Base-by-base conservation (phyloP, 2,329 filamentous ascomycete genomes). In the Aspergillus glaucus region DNA sequence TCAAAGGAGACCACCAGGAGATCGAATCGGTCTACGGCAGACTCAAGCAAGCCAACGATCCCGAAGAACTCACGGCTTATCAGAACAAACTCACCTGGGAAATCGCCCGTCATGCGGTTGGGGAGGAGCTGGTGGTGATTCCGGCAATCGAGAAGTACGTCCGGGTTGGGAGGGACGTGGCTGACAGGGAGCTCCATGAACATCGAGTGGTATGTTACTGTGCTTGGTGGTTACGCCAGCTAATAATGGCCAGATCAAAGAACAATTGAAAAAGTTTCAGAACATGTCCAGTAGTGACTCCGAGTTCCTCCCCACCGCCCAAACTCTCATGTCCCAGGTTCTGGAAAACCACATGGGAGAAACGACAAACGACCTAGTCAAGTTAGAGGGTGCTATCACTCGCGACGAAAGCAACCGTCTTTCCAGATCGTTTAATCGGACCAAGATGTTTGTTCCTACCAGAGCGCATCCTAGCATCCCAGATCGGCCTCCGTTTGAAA, bases 401-500 rank as follows among this genome's bases (percentile, higher is more conserved):
- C 36, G 43, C 1, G 48, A 63, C 0, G 65, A 70, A 4, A 73
- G 70, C 0, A 59, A 70, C 21, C 47, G 56, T 1, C 51, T 78
- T 41, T 69, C 72, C 2, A 65, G 55, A 5, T 73, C 65, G 15
- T 81, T 82, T 51, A 63, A 56, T 2, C 68, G 75, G 2, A 81
- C 78, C 6, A 82, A 82, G 64, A 62, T 64, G 22, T 77, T 82
- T 55, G 73, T 76, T 1, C 79, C 79, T 1, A 65, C 75, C 1
- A 71, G 75, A 21, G 75, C 72, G 32, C 79, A 81, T 59, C 77
- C 77, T 0, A 65, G 57, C n/a, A 70, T 74, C 2, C 75, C 75
- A 0, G 71, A 79, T 51, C 72, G 73, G 32, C 78, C 78, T 2
- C 77, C 76, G 0, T 82, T 80, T 50, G 79, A 83, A 68, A 79